Conservation (phyloP, 1,284 basidiomycete species). For the Ceratobasidium sp. region DNA sequence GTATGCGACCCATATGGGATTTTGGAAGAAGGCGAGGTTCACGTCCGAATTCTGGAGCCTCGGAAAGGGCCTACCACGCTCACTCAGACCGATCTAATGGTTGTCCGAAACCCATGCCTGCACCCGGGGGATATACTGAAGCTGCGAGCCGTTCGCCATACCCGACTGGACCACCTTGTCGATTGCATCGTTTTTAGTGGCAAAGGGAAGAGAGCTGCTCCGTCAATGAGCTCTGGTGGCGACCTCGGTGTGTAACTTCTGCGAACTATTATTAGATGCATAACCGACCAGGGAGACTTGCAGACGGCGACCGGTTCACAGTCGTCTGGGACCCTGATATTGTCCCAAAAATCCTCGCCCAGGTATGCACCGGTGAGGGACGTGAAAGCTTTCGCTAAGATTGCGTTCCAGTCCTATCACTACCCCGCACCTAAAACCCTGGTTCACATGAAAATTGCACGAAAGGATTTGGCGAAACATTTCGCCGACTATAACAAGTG, state of each 20-base stretch:
- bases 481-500: slow-evolving; percentile 75
- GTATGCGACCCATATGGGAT: slow-evolving; percentile 75
- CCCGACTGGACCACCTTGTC: slow-evolving; percentile 66
- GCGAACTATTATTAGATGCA: slow-evolving; percentile 38
- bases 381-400: neutral
- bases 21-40: slow-evolving; percentile 71
- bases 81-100: slow-evolving; percentile 70
- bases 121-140: slow-evolving; percentile 78
- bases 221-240: slow-evolving; percentile 76
- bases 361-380: slow-evolving; percentile 58
- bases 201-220: slow-evolving; percentile 70
- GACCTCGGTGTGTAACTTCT: slow-evolving; percentile 66
- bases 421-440: slow-evolving; percentile 73
- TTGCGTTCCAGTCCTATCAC: slow-evolving; percentile 66
- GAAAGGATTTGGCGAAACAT: slow-evolving; percentile 70
- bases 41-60: slow-evolving; percentile 68
- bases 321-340: slow-evolving; percentile 76
- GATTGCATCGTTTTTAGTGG: slow-evolving; percentile 76
- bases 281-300: slow-evolving; percentile 14
- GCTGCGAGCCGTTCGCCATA: slow-evolving; percentile 67
- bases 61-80: slow-evolving; percentile 68
- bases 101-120: slow-evolving; percentile 75
- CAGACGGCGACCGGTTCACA: slow-evolving; percentile 71
- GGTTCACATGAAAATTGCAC: slow-evolving; percentile 62
- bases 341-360: slow-evolving; percentile 66